Base-by-base conservation (phyloP, 2,329 filamentous ascomycete genomes). In the Colletotrichum filicis region DNA sequence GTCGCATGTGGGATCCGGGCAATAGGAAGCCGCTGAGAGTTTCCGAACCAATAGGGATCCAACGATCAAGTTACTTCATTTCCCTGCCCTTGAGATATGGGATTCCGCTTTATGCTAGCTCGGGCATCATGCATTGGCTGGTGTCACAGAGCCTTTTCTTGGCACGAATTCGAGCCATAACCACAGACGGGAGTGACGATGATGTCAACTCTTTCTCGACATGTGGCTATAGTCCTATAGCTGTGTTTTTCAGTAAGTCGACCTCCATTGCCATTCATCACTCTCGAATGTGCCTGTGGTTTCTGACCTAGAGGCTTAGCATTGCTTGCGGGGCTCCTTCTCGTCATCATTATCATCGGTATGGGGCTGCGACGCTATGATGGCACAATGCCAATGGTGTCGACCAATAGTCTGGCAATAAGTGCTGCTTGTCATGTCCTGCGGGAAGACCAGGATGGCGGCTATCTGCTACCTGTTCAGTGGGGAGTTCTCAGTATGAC, bases 121-220 rank as follows among this genome's bases (percentile, higher is more conserved):
- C 80, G 1, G 80, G 77, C 0, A 4, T 85, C 1, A 77, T 88
- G 66, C 86, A 88, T 74, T 89, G 86, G 86, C 78, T 88, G 5
- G 79, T 86, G 4, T 88, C 86, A 0, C 85, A 87, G 71, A 83
- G 82, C 56, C 71, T 87, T 1, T 88, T 87, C 76, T 74, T 87
- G 0, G 83, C 83, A 0, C 78, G 82, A 3, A 82, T 85, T 24
- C 78, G 77, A 2, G 79, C 79, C 1, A 9, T 81, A 46, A 9
- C 57, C 3, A 76, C 77, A 2, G 69, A 76, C 11, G 79, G 78
- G 0, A n/a, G 14, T 2, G 56, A 75, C 2, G 78, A 81, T 58
- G 46, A 59, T 4, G 55, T 7, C 1, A 75, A 81, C 58, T 80
- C 80, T 0, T 81, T 81, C 46, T 80, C 80, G 1, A 79, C 78